Base-by-base conservation (phyloP, 441 rosid species). In the Geranium incanum region DNA sequence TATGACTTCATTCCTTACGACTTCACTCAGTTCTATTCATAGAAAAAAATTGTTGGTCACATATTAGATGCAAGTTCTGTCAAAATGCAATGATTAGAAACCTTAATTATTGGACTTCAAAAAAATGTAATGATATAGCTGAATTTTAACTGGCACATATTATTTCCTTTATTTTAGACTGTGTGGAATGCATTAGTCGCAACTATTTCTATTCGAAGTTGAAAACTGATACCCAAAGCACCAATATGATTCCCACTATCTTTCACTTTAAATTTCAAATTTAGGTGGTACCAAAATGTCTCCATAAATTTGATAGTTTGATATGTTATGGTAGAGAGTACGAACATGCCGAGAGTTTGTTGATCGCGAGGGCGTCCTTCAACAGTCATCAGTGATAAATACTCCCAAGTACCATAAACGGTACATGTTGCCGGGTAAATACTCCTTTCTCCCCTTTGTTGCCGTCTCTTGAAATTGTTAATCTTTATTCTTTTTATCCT, bases 361-460 rank as follows among this genome's bases (percentile, higher is more conserved):
- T 59, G 96, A 89, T 83, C 96, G 81, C 6, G 95, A 91, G 77
- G 96, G 98, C 60, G 71, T 86, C 67, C 83, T 96, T 0, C 96
- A 91, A 72, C 98, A 93, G 78, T 88, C 95, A 6, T 79, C 84
- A 66, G 88, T 86, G 71, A 93, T 93, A 65, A 77, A 86, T 62
- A 88, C 93, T 66, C 98, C 96, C 15, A 93, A 87, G 83, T 93
- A 81, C 82, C 93, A 84, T 78, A 93, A 93, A 80, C 86, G 91
- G 9, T 93, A 91, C 82, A 86, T 91, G 73, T 85, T 93, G 81
- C 97, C 97, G 71, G 96, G 98, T 79, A 82, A 81, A 12, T 52
- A 52, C 16, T 52, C 16, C 60, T 52, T 52, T 52, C 60, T 52
- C 5, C 18, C 60, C 50, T 9, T 43, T 28, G 66, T 21, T 13